Percentiles rank a stretch among this genome's conserved stretches.
These are phyloP conservation scores for Margaritispora aquatica DNA, from an alignment of 495 filamentous ascomycete genomes.

Conservation along the genomic window DNA sequence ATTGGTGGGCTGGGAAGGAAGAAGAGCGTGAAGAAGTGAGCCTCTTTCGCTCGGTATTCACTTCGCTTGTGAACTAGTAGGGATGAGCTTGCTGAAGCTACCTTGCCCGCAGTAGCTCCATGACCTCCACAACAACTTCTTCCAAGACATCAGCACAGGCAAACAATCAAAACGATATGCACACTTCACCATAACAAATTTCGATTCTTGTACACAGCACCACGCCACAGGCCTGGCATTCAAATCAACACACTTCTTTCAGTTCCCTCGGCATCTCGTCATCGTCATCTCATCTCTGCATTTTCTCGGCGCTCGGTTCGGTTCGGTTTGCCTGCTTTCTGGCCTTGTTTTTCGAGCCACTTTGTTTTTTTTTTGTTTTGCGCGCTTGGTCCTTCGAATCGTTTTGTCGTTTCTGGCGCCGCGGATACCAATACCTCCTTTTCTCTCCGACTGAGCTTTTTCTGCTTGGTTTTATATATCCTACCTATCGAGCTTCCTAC, in stretches of 20 bases:
- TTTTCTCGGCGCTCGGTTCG: background rate
- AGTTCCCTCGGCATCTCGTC: background rate
- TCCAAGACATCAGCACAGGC: too few species aligned
- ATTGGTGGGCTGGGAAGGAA: conserved; percentile 8
- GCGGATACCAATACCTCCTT: background rate
- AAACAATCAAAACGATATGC: background rate
- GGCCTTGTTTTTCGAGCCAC: too few species aligned
- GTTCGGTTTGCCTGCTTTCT: too few species aligned
- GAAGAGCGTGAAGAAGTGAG: conserved; percentile 1
- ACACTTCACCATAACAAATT: background rate
- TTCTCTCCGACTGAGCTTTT: background rate
- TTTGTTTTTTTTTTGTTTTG: too few species aligned
- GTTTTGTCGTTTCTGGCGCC: background rate
- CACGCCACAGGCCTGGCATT: background rate
- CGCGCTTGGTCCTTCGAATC: background rate
- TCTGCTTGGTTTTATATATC: background rate
- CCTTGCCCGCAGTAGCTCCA: too few species aligned
- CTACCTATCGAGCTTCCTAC: too few species aligned
- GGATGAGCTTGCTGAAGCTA: background rate
- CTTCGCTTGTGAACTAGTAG: background rate
- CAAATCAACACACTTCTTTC: background rate
- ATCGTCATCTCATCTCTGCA: background rate
- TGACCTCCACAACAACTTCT: too few species aligned
- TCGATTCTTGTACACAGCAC: background rate
- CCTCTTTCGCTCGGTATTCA: background rate